Conservation (phyloP, 106 monocot genomes). For the Posidonia australis region DNA sequence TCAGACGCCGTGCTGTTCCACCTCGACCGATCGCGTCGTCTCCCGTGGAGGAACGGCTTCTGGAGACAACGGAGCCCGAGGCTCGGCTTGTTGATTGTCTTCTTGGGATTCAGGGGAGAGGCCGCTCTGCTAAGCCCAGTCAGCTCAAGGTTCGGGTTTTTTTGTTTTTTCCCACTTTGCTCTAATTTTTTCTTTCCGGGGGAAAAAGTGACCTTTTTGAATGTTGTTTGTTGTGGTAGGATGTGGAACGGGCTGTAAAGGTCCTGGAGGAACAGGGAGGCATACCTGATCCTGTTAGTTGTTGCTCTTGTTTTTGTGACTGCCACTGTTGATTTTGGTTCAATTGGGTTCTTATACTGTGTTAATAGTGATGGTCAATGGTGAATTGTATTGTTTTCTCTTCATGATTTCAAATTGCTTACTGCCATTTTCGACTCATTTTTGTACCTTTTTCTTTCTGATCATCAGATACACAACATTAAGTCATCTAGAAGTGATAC, state of each 20-base stretch:
- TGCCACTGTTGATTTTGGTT: too few relatives aligned
- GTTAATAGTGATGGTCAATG: too few relatives aligned
- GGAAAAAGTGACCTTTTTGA: neutral
- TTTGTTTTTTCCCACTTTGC: neutral
- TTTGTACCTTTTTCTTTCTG: too few relatives aligned
- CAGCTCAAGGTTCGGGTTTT: conserved; percentile 38
- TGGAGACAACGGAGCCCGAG: conserved; percentile 35
- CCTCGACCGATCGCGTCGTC: conserved; percentile 22
- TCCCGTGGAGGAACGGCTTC: conserved; percentile 5
- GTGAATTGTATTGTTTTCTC: too few relatives aligned
- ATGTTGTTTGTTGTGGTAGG: conserved; percentile 30
- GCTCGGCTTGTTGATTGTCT: conserved; percentile 48
- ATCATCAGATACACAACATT: too few relatives aligned
- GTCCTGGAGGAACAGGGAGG: conserved; percentile 50
- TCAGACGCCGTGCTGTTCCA: too few relatives aligned
- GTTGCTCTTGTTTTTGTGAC: too few relatives aligned
- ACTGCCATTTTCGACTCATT: too few relatives aligned
- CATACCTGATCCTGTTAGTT: conserved; percentile 65
- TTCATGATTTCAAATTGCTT: too few relatives aligned
- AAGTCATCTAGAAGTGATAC: too few relatives aligned
- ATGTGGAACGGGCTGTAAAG: conserved; percentile 59
- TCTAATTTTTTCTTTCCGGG: too few relatives aligned
- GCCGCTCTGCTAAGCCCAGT: conserved; percentile 37
- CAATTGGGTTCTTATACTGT: too few relatives aligned
- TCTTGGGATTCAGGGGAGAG: conserved; percentile 66